phyloP scores from a whole-genome alignment of 768 basidiomycete species.

The Kwoniella pini region DNA sequence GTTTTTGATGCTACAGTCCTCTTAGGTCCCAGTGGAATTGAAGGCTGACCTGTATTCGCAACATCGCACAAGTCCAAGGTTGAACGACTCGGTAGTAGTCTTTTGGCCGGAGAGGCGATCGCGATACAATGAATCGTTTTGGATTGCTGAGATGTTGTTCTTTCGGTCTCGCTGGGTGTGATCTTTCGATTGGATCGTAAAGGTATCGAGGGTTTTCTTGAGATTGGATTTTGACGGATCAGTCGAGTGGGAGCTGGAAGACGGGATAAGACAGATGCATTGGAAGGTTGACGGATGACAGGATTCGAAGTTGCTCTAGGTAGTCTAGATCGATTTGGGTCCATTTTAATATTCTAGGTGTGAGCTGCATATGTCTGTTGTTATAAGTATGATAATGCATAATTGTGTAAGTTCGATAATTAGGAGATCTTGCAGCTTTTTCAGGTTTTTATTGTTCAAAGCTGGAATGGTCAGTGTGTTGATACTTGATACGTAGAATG shows the following conservation, averaged over 20 bases:
- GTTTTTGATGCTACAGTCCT: background rate
- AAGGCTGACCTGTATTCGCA: background rate
- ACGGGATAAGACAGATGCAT: background rate
- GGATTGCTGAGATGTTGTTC: background rate
- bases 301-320: constrained; percentile 17
- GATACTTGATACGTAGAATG: no score
- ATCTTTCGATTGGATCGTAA: background rate
- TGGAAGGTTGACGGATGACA: constrained; percentile 6
- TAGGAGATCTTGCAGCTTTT: no score
- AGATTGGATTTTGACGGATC: background rate
- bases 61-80: background rate
- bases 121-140: background rate
- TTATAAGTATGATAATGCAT: no score
- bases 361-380: no score
- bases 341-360: background rate
- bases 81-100: constrained; percentile 13
- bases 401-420: no score
- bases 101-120: background rate
- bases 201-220: constrained; percentile 3
- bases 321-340: background rate
- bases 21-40: constrained; percentile 8
- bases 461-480: no score
- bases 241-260: constrained; percentile 3
- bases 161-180: background rate
- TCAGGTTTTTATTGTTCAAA: no score